Base-by-base conservation (phyloP, 768 basidiomycete species). In the Polyporus arcularius region DNA sequence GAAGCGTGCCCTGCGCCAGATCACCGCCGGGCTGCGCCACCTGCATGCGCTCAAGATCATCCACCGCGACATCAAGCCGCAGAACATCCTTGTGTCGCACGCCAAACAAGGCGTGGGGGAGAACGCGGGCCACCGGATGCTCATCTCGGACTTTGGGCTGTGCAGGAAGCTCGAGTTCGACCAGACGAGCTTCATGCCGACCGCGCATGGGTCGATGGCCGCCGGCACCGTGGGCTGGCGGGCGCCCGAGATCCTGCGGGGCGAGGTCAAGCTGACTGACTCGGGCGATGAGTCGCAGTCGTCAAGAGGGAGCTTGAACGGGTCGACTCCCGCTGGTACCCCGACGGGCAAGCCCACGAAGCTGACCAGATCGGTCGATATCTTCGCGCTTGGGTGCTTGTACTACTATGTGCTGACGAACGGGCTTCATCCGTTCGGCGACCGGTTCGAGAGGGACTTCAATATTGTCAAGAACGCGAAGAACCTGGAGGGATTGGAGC, bases 31-130 rank as follows among this genome's bases (percentile, higher is more conserved):
- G 15, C 74, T 99, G 63, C 82, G 88, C 55, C 95, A 98, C 74
- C 79, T 99, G 10, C 96, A 98, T 72, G 89, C 85, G 8, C 84
- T 98, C 68, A 97, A 96, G 75, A 90, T 98, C 59, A 86, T 98
- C n/a, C 96, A 98, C 76, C 86, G 96, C 35, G 96, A 98, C 72
- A 97, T 99, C 75, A 99, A 99, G 70, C 96, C 96, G 4, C 96
- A 96, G 73, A 99, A 99, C 70, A 98, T 99, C 57, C 84, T 99
- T 14, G 82, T 98, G 11, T 92, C 93, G 14, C 78, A 78, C 14
- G 83, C 85, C 2, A 90, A 89, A 68, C 80, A 79, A 52, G 83
- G 80, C 16, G 76, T 75, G 9, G 75, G 75, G 62, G 76, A 70
- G 69, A 77, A 71, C 67, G 74, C 72, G 49, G 82, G 73, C 70